Conservation (phyloP, 148 eudicot species). For the Suaeda aralocaspica region DNA sequence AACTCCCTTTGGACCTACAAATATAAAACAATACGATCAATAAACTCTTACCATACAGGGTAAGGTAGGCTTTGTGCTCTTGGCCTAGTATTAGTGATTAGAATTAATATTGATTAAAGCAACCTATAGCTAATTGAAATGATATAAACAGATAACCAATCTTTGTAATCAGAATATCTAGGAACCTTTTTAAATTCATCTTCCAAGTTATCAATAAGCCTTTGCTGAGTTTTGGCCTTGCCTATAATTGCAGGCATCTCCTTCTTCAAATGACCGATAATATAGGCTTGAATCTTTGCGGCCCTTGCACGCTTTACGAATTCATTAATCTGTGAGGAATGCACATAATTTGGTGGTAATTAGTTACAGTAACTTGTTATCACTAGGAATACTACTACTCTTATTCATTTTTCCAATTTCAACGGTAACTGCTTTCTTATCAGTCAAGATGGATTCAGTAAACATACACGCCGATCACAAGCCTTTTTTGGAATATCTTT, state of each 20-base stretch:
- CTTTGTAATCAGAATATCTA: neutral
- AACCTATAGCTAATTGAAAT: too few relatives aligned
- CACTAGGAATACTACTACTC: neutral
- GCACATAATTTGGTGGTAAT: neutral
- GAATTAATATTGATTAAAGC: too few relatives aligned
- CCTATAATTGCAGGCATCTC: conserved; percentile 88
- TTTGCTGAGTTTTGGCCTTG: conserved; percentile 74
- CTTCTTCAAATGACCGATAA: too few relatives aligned
- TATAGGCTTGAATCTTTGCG: too few relatives aligned
- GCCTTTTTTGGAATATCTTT: conserved; percentile 88
- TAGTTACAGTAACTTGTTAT: neutral
- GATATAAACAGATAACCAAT: too few relatives aligned
- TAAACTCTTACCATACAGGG: neutral
- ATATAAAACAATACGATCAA: neutral
- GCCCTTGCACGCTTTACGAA: too few relatives aligned
- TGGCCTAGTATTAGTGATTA: neutral
- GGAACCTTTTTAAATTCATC: conserved; percentile 63
- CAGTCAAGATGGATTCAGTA: neutral
- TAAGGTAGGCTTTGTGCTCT: neutral
- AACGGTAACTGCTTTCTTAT: neutral
- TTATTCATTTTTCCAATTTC: neutral
- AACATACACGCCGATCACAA: conserved; percentile 80
- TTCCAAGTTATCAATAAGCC: conserved; percentile 75
- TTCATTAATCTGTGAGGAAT: conserved; percentile 53
- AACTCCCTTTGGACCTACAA: conserved; percentile 70